These are phyloP conservation scores for Astrothelium macrocarpum DNA, from an alignment of 495 filamentous ascomycete genomes.

Conservation along the genomic window DNA sequence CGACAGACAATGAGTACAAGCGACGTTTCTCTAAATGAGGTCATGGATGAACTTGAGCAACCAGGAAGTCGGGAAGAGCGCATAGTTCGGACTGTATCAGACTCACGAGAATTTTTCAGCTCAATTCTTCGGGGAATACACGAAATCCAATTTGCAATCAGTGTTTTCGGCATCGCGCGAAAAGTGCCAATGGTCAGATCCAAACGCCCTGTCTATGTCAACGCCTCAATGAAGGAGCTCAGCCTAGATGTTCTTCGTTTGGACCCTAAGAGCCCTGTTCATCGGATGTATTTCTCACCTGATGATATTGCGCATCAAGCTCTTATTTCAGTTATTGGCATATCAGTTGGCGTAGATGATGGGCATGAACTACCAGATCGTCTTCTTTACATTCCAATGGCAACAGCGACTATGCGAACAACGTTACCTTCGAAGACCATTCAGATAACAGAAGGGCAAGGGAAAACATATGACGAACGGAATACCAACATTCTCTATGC, in stretches of 20 bases:
- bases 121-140: conserved; percentile 87
- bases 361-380: conserved; percentile 74
- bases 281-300: conserved; percentile 97
- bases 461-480: conserved; percentile 48
- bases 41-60: conserved; percentile 67
- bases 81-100: conserved; percentile 76
- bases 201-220: conserved; percentile 64
- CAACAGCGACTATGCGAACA: conserved; percentile 88
- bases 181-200: conserved; percentile 55
- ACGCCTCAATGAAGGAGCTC: conserved; percentile 89
- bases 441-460: conserved; percentile 48
- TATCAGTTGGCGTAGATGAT: conserved; percentile 85
- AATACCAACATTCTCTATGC: conserved; percentile 96
- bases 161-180: conserved; percentile 80
- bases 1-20: conserved; percentile 22
- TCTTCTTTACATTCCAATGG: conserved; percentile 92
- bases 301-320: conserved; percentile 93
- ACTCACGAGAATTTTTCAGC: conserved; percentile 85
- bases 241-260: conserved; percentile 88
- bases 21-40: conserved; percentile 59
- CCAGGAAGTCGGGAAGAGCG: conserved; percentile 65
- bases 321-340: conserved; percentile 79
- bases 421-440: conserved; percentile 93
- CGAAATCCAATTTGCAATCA: conserved; percentile 91
- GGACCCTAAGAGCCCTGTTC: conserved; percentile 85